Evolutionary conservation across 108 stramenopile genomes (phyloP), one percentile per base, ranked within the genome.

Genomic region (Cyclostephanos tholiformis): DNA sequence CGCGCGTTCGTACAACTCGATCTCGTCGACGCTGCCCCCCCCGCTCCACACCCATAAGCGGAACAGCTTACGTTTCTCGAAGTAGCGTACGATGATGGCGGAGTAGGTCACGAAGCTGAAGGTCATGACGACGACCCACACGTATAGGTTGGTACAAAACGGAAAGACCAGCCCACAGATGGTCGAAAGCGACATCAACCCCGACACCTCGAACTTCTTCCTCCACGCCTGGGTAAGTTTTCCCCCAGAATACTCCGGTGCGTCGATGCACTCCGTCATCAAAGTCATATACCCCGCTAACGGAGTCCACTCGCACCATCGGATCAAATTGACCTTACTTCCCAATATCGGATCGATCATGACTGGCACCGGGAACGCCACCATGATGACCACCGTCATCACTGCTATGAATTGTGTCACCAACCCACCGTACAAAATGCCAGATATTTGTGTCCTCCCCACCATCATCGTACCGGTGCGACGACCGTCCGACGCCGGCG

Each of bases 241-340:
- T 67, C 41, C 41, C 38, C 59, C 63, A 35, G 73, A 67, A 43
- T 48, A 50, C 29, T 69, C 38, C 27, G 75, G 65, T 22, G 71
- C 56, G 56, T 83, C 80, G 20, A 88, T 76, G 3, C 57, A 77
- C n/a, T 82, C 82, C 70, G 69, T 87, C 63, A 90, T 63, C 61
- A 84, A 85, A 1, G 87, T 86, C 89, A 90, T 90, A 63, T 77
- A 71, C 53, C 82, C 83, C 0, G 86, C 80, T 22, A 72, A 72
- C 22, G 84, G 84, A 29, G 69, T 70, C 89, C 89, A 90, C 63
- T 88, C 86, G 53, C 70, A 82, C 87, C 87, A 90, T 29, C 89
- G 85, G 5, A 88, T 71, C 4, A 90, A 67, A 59, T 86, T 82
- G 35, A 79, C 76, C 22, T 79, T 75, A 19, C 75, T 69, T 5